A percentile compares a stretch with the other conserved stretches of the same genome.
Evolutionary conservation across 371 early-diverging fungal genomes (phyloP).

Genomic region (Mucor plumbeus): DNA sequence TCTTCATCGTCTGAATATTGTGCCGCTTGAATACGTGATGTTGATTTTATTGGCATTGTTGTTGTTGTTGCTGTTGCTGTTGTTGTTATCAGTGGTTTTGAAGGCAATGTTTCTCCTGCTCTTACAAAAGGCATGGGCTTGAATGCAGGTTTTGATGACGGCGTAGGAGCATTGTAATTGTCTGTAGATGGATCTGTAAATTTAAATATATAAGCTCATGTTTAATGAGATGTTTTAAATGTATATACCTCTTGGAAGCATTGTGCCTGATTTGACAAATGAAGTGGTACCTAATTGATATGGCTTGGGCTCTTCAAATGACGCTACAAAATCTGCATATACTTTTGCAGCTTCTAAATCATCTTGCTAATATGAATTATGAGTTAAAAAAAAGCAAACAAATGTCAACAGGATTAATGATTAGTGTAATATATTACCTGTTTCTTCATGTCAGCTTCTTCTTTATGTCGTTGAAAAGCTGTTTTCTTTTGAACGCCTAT

Average conservation of each 20-base stretch:
- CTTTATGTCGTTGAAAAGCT: constrained; percentile 76
- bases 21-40: not conserved
- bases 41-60: not conserved
- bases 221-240: not conserved
- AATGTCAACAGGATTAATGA: not conserved
- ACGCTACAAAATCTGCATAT: constrained; percentile 85
- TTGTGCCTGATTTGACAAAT: constrained; percentile 70
- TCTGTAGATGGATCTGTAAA: constrained; percentile 11
- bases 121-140: constrained; percentile 55
- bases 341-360: constrained; percentile 79
- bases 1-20: constrained; percentile 38
- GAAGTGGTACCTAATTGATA: constrained; percentile 52
- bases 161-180: not conserved
- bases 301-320: constrained; percentile 70
- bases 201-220: not conserved
- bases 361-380: constrained; percentile 53
- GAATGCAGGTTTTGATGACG: constrained; percentile 25
- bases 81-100: not conserved
- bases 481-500: constrained; percentile 74
- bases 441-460: constrained; percentile 73
- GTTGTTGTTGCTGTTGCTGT: not conserved
- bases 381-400: no score
- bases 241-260: constrained; percentile 12
- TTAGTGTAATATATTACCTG: constrained; percentile 52
- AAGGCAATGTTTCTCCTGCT: constrained; percentile 30